Conservation (phyloP, 2,329 filamentous ascomycete genomes). For the Trichoderma sp. region DNA sequence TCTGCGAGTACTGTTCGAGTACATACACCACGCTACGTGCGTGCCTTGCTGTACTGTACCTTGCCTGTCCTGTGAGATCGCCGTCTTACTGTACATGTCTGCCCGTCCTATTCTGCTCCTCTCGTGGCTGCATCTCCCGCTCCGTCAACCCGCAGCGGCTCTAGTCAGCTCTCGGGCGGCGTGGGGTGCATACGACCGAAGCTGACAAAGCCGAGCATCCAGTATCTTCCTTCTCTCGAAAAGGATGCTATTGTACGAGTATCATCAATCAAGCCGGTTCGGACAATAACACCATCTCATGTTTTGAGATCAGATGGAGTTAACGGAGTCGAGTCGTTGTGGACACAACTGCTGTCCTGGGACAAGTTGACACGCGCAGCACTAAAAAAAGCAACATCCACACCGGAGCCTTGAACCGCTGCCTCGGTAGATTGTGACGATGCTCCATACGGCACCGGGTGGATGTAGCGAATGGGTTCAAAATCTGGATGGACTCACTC, state of each 20-base stretch:
- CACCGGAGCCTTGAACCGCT: neutral
- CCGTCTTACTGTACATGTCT: neutral
- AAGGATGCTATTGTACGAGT: too few species aligned
- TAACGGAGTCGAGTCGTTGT: neutral
- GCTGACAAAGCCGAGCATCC: neutral
- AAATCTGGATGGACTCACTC: neutral
- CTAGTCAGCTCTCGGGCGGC: conserved; percentile 10
- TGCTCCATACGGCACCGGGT: conserved; percentile 1
- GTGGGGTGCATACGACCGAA: conserved; percentile 2
- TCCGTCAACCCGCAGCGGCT: conserved; percentile 1
- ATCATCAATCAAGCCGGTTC: neutral
- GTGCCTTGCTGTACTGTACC: neutral
- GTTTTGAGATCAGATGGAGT: neutral
- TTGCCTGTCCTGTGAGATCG: neutral
- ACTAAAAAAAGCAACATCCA: conserved; percentile 3
- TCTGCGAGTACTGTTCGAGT: neutral
- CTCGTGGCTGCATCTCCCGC: neutral
- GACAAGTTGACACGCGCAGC: neutral
- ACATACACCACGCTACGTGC: neutral
- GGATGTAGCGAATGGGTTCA: neutral
- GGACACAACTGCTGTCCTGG: neutral
- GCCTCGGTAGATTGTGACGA: conserved; percentile 2
- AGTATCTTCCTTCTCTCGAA: neutral
- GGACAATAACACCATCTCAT: neutral
- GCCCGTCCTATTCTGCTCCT: neutral